Percentiles rank a stretch among this genome's conserved stretches.
Evolutionary conservation across 352 stramenopile genomes (phyloP).

Genomic region (Globisporangium orthogonon): DNA sequence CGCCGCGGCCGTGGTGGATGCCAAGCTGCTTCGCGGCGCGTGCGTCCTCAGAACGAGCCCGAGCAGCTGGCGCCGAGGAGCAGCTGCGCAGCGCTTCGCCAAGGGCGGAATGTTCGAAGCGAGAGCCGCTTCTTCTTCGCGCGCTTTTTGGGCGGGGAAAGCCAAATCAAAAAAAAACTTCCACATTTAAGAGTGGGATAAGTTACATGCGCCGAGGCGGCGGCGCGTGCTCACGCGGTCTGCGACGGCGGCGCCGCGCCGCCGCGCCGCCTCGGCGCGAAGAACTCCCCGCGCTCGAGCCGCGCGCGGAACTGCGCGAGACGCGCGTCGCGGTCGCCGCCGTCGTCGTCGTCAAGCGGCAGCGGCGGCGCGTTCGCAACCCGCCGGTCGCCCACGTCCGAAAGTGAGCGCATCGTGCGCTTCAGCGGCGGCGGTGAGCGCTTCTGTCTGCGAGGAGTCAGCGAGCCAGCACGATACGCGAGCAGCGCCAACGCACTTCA

Average conservation of each 20-base stretch:
- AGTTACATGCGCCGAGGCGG: not conserved
- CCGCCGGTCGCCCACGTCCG: not conserved
- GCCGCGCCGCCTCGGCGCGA: not conserved
- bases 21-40: not conserved
- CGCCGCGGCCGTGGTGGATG: not conserved
- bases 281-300: slow-evolving; percentile 7
- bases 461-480: too few species aligned
- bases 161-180: not conserved
- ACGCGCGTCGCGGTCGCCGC: slow-evolving; percentile 16
- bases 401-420: not conserved
- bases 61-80: not conserved
- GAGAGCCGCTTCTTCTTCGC: slow-evolving; percentile 1
- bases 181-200: not conserved
- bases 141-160: not conserved
- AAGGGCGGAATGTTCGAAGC: slow-evolving; percentile 3
- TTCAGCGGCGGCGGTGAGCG: slow-evolving; percentile 1
- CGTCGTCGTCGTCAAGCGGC: slow-evolving; percentile 26
- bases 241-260: not conserved
- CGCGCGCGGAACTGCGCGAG: slow-evolving; percentile 15
- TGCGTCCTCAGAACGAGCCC: not conserved
- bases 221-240: not conserved
- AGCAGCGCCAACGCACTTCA: too few species aligned
- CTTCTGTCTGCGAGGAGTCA: not conserved
- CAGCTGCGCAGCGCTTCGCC: not conserved
- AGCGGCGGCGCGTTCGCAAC: slow-evolving; percentile 5